Evolutionary conservation across 345 rosid species (phyloP), one percentile per base, ranked within the genome.

Genomic region (Orychophragmus violaceus): DNA sequence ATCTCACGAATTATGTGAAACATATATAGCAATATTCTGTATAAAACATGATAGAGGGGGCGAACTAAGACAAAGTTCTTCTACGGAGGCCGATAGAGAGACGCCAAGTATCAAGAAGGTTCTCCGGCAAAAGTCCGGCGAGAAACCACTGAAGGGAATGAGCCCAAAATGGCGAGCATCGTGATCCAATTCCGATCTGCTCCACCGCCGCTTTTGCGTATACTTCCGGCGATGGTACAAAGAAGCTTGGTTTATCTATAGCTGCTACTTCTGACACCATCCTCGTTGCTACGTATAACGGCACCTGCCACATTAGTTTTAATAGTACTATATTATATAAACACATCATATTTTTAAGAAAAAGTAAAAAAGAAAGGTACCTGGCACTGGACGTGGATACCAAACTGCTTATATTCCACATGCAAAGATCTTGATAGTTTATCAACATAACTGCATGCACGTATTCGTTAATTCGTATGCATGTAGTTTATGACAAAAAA

Each of bases 381-480:
- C 96, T 92, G 98, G 29, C 98, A 93, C 29, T 88, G 97, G 42
- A 93, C 87, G 24, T 90, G 82, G 2, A 93, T 84, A 8, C 97
- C 96, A 16, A 23, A 65, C n/a, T 63, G 41, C 62, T 82, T 85
- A 83, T 85, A 93, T 68, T 93, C 97, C 58, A 85, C 89, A 10
- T 78, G 64, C 19, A 93, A 55, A 22, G 85, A 83, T 83, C 87
- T 82, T n/a, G 97, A 93, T 3, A 93, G 52, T 52, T 79, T 82
- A 69, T 93, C 96, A 4, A 85, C 61, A 37, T 85, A 93, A 0
- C 98, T 93, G 57, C 62, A 46, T 42, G 21, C 13, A 70, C 28
- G 8, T 68, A 48, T 27, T 48, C 44, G 57, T 62, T 53, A 7
- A 25, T 13, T 24, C 56, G n/a, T n/a, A 50, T 24, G 1, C 17